Conservation (phyloP, 1,284 basidiomycete genomes). For the Phellopilus nigrolimitatus region DNA sequence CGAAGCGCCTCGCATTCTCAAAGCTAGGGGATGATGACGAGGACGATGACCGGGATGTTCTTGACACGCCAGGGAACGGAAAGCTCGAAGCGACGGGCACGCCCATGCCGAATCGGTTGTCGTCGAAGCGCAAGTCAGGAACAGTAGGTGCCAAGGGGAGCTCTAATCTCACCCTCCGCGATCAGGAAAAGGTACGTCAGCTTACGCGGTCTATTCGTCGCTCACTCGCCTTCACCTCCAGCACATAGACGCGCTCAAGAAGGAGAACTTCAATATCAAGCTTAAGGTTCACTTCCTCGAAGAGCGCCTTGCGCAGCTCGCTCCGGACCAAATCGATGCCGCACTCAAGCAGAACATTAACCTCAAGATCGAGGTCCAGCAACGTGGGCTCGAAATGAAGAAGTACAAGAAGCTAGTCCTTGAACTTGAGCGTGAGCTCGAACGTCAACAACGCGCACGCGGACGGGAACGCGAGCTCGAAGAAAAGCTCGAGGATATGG, state of each 20-base stretch:
- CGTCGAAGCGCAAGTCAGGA: conserved; percentile 39
- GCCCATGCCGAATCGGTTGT: conserved; percentile 40
- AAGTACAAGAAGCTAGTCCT: conserved; percentile 85
- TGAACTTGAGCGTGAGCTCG: conserved; percentile 78
- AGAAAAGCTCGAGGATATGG: conserved; percentile 62
- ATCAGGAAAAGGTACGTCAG: conserved; percentile 84
- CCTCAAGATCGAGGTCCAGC: conserved; percentile 90
- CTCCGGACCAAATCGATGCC: conserved; percentile 88
- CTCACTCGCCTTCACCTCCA: conserved; percentile 30
- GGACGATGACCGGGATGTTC: conserved; percentile 39
- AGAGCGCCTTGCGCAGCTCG: conserved; percentile 81
- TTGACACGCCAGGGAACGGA: conserved; percentile 51
- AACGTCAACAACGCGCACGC: conserved; percentile 57
- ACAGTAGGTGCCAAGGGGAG: conserved; percentile 48
- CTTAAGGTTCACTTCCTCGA: conserved; percentile 91
- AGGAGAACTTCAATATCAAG: conserved; percentile 94
- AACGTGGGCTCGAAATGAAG: conserved; percentile 89
- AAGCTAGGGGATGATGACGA: conserved; percentile 32
- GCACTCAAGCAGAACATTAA: conserved; percentile 92
- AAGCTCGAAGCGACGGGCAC: conserved; percentile 46
- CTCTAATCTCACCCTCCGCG: conserved; percentile 73
- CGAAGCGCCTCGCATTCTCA: conserved; percentile 28
- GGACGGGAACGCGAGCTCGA: conserved; percentile 58
- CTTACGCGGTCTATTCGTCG: not conserved
- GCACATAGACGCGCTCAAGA: conserved; percentile 92